Evolutionary conservation across 768 basidiomycete species (phyloP), one percentile per base, ranked within the genome.

Genomic region (Termitomyces sp.): DNA sequence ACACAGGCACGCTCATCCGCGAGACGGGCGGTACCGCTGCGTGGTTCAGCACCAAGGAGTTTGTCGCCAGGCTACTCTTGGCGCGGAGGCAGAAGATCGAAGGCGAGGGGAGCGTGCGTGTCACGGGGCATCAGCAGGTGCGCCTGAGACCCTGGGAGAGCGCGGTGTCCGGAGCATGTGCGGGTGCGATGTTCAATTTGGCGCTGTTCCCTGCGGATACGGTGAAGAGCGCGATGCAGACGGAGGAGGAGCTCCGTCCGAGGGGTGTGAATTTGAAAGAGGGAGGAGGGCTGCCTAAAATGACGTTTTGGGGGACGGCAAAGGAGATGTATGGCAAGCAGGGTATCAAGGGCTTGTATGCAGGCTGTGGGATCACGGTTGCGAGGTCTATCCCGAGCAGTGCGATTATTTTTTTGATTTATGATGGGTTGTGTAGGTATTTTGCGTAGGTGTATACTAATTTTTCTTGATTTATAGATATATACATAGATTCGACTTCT

Each of bases 171-270:
- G 95, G 95, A 19, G 95, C 93, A 4, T 80, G 84, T 54, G 92
- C 95, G 2, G 95, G 95, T 10, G 86, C 88, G 4, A 78, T 82
- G 45, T 96, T 91, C 73, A 95, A 91, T 61, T 73, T 95, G 65
- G 80, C 91, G n/a, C 77, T 96, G 52, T 98, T 95, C 78, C 96
- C 96, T 0, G 95, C 95, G 4, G 96, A 98, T 72, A 90, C 91
- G 29, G 82, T 98, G 65, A 98, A 98, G 79, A 91, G 89, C 60
- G 82, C 92, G 57, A 91, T 98, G 68, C 96, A 98, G 77, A 98
- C 96, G 0, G 90, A 89, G 69, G 89, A 90, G 53, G 95, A 97
- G 71, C 77, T 96, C 56, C 77, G 90, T 8, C 83, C 86, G 41
- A 58, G 21, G 41, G 51, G 35, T 38, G 17, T 27, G 25, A 2